Conservation (phyloP, 177 flowering plant genomes). For the Vitis hybrid region DNA sequence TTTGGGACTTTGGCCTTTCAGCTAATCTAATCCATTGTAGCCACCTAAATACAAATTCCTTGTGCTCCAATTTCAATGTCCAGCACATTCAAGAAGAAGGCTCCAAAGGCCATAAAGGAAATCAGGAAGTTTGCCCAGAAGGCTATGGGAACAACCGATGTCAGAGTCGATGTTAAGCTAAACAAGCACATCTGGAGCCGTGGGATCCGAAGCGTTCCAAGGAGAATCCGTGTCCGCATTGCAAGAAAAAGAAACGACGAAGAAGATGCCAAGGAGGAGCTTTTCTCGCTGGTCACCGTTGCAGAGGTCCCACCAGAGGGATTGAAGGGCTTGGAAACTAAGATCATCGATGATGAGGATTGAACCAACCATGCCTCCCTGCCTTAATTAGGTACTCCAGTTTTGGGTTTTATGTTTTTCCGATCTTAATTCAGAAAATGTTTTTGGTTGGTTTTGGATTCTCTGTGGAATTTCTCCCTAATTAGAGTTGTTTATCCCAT, state of each 20-base stretch:
- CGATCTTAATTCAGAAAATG: background rate
- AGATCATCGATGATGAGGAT: constrained; percentile 39
- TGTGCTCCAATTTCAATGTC: background rate
- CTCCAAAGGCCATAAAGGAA: constrained; percentile 45
- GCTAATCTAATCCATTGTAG: too few relatives aligned
- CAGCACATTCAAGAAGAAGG: constrained; percentile 40
- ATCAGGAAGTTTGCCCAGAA: constrained; percentile 48
- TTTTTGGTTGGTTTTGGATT: background rate
- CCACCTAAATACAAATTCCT: too few relatives aligned
- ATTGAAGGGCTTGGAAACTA: constrained; percentile 38
- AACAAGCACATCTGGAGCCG: constrained; percentile 43
- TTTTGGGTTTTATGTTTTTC: constrained; percentile 6
- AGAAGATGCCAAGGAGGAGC: constrained; percentile 41
- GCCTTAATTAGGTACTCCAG: background rate
- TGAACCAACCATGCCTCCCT: constrained; percentile 3
- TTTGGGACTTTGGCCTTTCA: too few relatives aligned
- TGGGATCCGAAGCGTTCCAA: constrained; percentile 36
- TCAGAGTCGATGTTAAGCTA: constrained; percentile 48
- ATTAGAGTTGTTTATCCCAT: too few relatives aligned
- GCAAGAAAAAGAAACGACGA: constrained; percentile 37
- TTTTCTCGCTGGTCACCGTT: constrained; percentile 34
- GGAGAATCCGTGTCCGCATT: constrained; percentile 36
- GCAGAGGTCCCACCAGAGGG: constrained; percentile 33
- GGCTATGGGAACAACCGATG: constrained; percentile 46
- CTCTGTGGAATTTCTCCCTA: background rate